These are phyloP conservation scores for Davidsoniella neocaledoniae DNA, from an alignment of 2,329 filamentous ascomycete genomes.

Conservation along the genomic window DNA sequence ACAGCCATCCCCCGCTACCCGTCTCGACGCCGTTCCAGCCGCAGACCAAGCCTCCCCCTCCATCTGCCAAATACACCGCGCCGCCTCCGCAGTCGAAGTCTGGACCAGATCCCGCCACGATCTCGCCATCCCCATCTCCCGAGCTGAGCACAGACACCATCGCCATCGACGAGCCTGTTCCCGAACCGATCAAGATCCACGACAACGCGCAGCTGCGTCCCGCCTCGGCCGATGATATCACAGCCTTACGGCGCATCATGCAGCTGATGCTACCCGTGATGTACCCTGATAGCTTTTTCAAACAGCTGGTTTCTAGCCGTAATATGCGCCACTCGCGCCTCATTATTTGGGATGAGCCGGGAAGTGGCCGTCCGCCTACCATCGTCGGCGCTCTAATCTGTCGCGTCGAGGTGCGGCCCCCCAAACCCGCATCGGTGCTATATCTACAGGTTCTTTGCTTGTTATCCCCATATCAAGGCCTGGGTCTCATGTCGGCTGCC, in stretches of 20 bases:
- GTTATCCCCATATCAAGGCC: constrained; percentile 43
- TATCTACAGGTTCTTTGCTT: constrained; percentile 50
- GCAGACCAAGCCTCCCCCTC: constrained; percentile 12
- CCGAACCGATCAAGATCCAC: constrained; percentile 22
- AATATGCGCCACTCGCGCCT: constrained; percentile 41
- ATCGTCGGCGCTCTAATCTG: constrained; percentile 46
- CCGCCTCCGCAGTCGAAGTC: constrained; percentile 14
- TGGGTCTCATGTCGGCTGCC: constrained; percentile 41
- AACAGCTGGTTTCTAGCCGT: constrained; percentile 29
- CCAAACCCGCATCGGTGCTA: constrained; percentile 27
- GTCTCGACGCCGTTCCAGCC: constrained; percentile 8
- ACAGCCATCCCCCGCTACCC: constrained; percentile 2
- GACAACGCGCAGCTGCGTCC: constrained; percentile 35
- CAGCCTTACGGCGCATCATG: constrained; percentile 46
- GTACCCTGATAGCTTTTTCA: constrained; percentile 50
- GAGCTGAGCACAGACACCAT: constrained; percentile 3
- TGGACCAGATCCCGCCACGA: constrained; percentile 12
- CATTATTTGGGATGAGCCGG: constrained; percentile 37
- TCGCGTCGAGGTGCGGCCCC: constrained; percentile 37
- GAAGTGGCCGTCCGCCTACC: constrained; percentile 21
- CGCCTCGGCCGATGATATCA: constrained; percentile 33
- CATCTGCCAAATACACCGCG: constrained; percentile 15
- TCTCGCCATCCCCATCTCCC: constrained; percentile 10
- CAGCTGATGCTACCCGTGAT: constrained; percentile 44
- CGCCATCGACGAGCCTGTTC: constrained; percentile 14